Conservation (phyloP, 345 rosid species). For the Pseudoturritis turrita region DNA sequence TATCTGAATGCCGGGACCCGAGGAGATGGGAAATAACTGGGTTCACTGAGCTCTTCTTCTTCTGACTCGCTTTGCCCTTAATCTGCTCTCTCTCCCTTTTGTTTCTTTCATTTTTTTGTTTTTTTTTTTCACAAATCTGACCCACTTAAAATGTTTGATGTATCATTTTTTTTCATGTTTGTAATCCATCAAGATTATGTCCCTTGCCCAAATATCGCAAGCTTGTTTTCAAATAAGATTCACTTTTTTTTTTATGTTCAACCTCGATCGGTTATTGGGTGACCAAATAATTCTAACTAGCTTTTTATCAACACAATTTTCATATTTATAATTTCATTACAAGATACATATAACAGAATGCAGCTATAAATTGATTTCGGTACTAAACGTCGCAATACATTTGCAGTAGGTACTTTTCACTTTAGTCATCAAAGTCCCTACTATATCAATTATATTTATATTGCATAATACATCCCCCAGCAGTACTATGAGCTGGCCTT, state of each 20-base stretch:
- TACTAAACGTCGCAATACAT: too few species aligned
- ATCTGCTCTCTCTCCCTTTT: neutral
- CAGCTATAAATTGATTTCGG: too few species aligned
- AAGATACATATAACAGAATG: too few species aligned
- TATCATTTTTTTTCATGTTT: slow-evolving; percentile 24
- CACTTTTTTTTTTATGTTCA: neutral
- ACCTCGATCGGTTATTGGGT: neutral
- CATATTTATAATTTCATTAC: too few species aligned
- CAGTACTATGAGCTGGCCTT: too few species aligned
- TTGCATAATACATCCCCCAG: too few species aligned
- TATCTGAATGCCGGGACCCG: slow-evolving; percentile 12
- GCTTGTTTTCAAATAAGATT: slow-evolving; percentile 18
- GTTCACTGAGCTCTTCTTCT: slow-evolving; percentile 23
- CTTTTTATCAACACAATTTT: too few species aligned
- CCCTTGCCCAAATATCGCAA: slow-evolving; percentile 5
- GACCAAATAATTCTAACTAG: neutral
- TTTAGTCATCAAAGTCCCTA: too few species aligned
- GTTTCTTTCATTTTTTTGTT: slow-evolving; percentile 6
- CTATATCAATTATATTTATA: too few species aligned
- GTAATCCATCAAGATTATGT: slow-evolving; percentile 22
- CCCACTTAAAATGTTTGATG: slow-evolving; percentile 23
- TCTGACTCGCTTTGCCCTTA: neutral
- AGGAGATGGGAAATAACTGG: slow-evolving; percentile 20
- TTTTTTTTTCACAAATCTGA: neutral
- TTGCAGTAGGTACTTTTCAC: too few species aligned